Evolutionary conservation across 371 early-diverging fungal genomes (phyloP), one percentile per base, ranked within the genome.

Genomic region (Syncephalis fuscata): DNA sequence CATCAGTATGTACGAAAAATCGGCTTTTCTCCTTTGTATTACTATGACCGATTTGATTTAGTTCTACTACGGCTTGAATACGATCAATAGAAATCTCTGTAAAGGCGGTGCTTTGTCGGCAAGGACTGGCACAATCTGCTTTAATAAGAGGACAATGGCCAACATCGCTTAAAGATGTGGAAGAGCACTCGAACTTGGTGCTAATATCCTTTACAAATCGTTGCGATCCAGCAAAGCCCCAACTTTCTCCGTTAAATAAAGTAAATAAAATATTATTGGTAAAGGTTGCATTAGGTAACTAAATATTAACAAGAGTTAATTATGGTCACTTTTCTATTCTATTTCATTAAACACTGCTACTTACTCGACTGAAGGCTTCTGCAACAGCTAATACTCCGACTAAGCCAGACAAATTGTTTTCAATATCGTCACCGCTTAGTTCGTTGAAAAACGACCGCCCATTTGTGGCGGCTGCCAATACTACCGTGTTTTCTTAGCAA

Each of bases 181-280:
- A 70, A n/a, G 64, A 61, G 58, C 88, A 88, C 14, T 52, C 48
- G 48, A 80, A 72, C 10, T 65, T 67, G 1, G 56, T 47, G 1
- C 68, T 59, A 8, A 88, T 69, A 56, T 85, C 85, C 39, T 79
- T 54, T 1, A 84, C 82, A 61, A 88, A 84, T 24, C 85, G 69
- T 51, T 82, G 75, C 0, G 88, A 88, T 2, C 88, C 88, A 23
- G 80, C 70, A 59, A 75, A 80, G 20, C 74, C 82, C 77, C 80
- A 88, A 16, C 75, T 52, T 55, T 88, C 88, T 19, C 73, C 80
- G 8, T 72, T 60, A 54, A 88, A 88, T 8, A 71, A 58, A 7
- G 81, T 76, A 55, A 80, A 88, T 17, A 88, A 5, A 27, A 88
- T 70, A 54, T 81, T 73, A 42, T 78, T 78, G 8, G 66, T 63